These are phyloP conservation scores for Chrysophaeum taylorii DNA, from an alignment of 352 stramenopile species.

Conservation along the genomic window DNA sequence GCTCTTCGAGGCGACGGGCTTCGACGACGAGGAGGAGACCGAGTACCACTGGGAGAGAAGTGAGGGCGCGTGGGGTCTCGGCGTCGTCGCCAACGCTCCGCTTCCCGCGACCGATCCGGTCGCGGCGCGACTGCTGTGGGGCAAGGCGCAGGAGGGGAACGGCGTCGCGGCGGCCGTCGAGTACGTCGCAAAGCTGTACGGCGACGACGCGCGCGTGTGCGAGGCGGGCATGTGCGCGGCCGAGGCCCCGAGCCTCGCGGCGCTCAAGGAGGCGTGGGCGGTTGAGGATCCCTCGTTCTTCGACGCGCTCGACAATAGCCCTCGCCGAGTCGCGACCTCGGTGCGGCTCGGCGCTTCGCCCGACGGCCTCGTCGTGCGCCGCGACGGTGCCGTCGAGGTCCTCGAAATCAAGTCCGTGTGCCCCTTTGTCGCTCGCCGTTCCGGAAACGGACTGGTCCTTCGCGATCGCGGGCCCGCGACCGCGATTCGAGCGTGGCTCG, in stretches of 20 bases:
- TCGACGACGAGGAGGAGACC: neutral
- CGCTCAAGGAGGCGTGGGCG: neutral
- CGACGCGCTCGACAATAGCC: neutral
- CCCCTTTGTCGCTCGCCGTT: neutral
- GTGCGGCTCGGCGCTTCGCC: neutral
- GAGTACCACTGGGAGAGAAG: neutral
- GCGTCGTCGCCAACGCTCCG: neutral
- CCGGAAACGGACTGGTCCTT: neutral
- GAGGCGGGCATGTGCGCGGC: slow-evolving; percentile 2
- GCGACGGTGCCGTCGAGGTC: neutral
- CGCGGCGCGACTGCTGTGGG: neutral
- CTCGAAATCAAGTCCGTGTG: slow-evolving; percentile 6
- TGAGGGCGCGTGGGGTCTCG: neutral
- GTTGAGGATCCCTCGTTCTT: neutral
- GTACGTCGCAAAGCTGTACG: too few relatives aligned
- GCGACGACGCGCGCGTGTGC: neutral
- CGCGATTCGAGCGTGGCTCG: neutral
- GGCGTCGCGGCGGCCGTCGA: slow-evolving; percentile 1
- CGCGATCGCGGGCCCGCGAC: neutral
- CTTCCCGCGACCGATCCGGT: neutral
- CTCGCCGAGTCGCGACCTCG: neutral
- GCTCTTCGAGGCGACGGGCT: neutral
- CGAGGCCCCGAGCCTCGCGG: neutral
- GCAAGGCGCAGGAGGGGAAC: slow-evolving; percentile 4
- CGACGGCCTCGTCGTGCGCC: neutral